These are phyloP conservation scores for Aspergillus leporis DNA, from an alignment of 495 filamentous ascomycete species.

Conservation along the genomic window DNA sequence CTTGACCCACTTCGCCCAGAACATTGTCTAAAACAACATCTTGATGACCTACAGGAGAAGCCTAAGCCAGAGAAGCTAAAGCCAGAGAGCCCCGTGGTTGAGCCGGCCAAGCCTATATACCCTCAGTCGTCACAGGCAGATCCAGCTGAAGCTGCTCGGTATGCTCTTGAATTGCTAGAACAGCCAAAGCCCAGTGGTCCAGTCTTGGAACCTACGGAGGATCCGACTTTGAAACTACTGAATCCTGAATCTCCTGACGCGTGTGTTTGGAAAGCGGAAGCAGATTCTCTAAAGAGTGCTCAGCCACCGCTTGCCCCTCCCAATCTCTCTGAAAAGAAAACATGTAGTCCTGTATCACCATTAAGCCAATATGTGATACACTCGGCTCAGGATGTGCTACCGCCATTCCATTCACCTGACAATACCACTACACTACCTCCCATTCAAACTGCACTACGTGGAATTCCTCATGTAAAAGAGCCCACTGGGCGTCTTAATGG, in stretches of 20 bases:
- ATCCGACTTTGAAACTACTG: not conserved
- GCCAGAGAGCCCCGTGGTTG: not conserved
- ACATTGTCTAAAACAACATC: not conserved
- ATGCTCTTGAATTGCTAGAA: not conserved
- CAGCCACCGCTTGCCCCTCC: slow-evolving; percentile 3
- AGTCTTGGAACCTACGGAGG: not conserved
- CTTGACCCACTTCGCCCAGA: not conserved
- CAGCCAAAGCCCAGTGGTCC: not conserved
- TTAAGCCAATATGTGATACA: slow-evolving; percentile 27
- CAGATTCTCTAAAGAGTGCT: not conserved
- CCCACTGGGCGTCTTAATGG: slow-evolving; percentile 24
- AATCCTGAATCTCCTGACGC: not conserved
- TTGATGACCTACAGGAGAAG: not conserved
- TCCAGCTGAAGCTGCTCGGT: not conserved
- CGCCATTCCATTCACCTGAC: slow-evolving; percentile 34
- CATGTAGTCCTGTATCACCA: slow-evolving; percentile 8
- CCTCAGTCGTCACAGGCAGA: not conserved
- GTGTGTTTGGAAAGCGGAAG: slow-evolving; percentile 4
- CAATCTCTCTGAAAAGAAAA: slow-evolving; percentile 16
- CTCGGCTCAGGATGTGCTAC: slow-evolving; percentile 13
- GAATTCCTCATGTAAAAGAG: slow-evolving; percentile 21
- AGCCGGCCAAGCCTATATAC: not conserved
- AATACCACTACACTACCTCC: slow-evolving; percentile 41
- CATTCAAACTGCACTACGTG: slow-evolving; percentile 42
- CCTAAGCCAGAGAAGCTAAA: not conserved